Percentiles rank a stretch among this genome's conserved stretches.
phyloP scores from a whole-genome alignment of 2,329 filamentous ascomycete genomes.

The Aspergillus clavatus region DNA sequence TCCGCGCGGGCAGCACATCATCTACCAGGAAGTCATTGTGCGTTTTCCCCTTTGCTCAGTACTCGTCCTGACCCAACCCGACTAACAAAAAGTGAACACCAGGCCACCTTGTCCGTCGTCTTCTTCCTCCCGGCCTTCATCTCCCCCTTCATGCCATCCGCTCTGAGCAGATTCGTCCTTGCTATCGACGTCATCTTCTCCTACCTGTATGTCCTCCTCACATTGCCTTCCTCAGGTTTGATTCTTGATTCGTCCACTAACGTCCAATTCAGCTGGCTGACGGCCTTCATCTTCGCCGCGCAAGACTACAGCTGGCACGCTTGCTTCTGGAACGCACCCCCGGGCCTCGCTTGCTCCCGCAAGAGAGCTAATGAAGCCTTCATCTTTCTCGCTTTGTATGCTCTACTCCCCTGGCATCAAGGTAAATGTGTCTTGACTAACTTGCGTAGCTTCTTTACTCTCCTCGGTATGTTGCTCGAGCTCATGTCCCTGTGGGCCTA shows the following conservation, averaged over 20 bases:
- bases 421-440: neutral
- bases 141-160: constrained; percentile 36
- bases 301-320: constrained; percentile 39
- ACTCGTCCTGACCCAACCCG: neutral
- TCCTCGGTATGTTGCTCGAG: constrained; percentile 38
- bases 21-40: constrained; percentile 40
- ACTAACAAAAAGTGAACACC: constrained; percentile 7
- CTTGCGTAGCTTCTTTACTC: constrained; percentile 43
- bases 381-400: constrained; percentile 45
- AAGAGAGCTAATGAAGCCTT: constrained; percentile 43
- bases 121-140: constrained; percentile 42
- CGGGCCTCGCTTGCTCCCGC: constrained; percentile 28
- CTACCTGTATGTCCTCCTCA: constrained; percentile 39
- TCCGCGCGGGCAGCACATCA: constrained; percentile 30
- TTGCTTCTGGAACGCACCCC: constrained; percentile 32
- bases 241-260: too few species aligned
- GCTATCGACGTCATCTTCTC: constrained; percentile 43
- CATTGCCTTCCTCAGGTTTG: too few species aligned
- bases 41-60: constrained; percentile 7
- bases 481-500: constrained; percentile 33
- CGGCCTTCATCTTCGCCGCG: constrained; percentile 45
- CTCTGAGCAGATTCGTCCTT: constrained; percentile 36
- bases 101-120: constrained; percentile 34
- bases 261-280: constrained; percentile 38
- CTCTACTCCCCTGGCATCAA: too few species aligned